Percentiles rank a stretch among this genome's conserved stretches.
Conservation (phyloP, 352 stramenopile genomes). For the Phytophthora gonapodyides region DNA sequence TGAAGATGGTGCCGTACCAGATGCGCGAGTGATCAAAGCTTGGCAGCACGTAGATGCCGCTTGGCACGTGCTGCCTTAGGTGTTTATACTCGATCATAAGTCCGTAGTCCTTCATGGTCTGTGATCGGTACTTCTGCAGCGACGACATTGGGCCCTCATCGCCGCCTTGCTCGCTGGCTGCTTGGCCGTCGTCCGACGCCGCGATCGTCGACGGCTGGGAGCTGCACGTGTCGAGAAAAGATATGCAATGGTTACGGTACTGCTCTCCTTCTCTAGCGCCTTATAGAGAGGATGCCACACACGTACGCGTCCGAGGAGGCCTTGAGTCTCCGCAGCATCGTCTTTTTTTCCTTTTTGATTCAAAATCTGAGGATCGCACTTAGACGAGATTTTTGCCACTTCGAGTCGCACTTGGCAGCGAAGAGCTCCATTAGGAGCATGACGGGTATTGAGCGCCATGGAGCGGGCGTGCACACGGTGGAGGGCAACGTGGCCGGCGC, state of each 20-base stretch:
- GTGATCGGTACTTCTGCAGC: slow-evolving; percentile 81
- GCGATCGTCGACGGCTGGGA: slow-evolving; percentile 19
- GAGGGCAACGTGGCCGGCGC: slow-evolving; percentile 95
- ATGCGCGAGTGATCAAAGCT: slow-evolving; percentile 91
- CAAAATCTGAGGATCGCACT: slow-evolving; percentile 26
- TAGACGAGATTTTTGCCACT: slow-evolving; percentile 6
- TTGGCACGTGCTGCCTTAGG: slow-evolving; percentile 93
- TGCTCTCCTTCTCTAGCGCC: background rate
- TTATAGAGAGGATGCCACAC: background rate
- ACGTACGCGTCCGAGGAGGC: slow-evolving; percentile 57
- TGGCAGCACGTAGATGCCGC: slow-evolving; percentile 95
- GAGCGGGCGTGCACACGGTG: slow-evolving; percentile 94
- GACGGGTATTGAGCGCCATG: slow-evolving; percentile 80
- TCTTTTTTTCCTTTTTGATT: slow-evolving; percentile 11
- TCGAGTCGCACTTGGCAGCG: slow-evolving; percentile 35
- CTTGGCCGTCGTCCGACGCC: slow-evolving; percentile 18
- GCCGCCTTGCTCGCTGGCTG: slow-evolving; percentile 22
- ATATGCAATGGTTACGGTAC: slow-evolving; percentile 4
- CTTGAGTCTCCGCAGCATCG: slow-evolving; percentile 76
- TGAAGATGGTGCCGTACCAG: slow-evolving; percentile 97
- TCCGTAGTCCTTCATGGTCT: slow-evolving; percentile 95
- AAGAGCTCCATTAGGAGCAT: slow-evolving; percentile 10
- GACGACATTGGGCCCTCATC: slow-evolving; percentile 72
- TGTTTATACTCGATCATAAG: slow-evolving; percentile 99
- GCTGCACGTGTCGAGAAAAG: slow-evolving; percentile 14